Evolutionary conservation across 805 yeast genomes (phyloP).

Genomic region (Isabelozyma rhagii): DNA sequence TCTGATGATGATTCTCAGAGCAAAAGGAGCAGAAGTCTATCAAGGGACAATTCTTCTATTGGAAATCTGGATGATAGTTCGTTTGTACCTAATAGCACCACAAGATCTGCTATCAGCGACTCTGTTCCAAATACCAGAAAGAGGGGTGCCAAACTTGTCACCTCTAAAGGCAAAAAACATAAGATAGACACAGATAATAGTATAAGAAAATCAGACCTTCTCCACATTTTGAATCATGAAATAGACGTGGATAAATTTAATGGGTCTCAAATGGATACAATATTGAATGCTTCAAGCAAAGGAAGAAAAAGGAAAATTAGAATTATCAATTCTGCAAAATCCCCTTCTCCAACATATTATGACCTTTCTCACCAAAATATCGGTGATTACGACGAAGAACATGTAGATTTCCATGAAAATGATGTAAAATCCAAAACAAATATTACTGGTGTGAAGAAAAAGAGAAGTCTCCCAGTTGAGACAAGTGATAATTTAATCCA

Average conservation of each 20-base stretch:
- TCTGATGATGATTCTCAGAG: too few species aligned
- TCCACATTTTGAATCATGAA: background rate
- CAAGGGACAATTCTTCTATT: background rate
- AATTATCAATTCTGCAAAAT: constrained; percentile 4
- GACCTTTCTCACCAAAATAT: constrained; percentile 28
- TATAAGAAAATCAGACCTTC: background rate
- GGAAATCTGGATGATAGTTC: background rate
- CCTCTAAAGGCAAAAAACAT: background rate
- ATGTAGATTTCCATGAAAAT: constrained; percentile 14
- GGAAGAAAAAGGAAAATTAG: constrained; percentile 19
- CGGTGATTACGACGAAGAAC: constrained; percentile 34
- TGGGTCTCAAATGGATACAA: constrained; percentile 11
- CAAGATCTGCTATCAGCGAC: background rate
- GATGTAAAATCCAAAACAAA: background rate
- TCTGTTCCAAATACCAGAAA: background rate
- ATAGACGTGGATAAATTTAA: constrained; percentile 11
- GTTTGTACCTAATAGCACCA: background rate
- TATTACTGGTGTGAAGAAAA: background rate
- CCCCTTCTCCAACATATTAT: constrained; percentile 14
- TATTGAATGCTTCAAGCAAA: constrained; percentile 15
- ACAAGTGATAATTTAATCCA: too few species aligned
- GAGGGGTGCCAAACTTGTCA: background rate
- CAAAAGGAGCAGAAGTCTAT: background rate
- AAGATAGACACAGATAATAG: too few species aligned
- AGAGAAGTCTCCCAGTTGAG: background rate